Base-by-base conservation (phyloP, 495 filamentous ascomycete species). In the Paragyromitra xinjiangensis region DNA sequence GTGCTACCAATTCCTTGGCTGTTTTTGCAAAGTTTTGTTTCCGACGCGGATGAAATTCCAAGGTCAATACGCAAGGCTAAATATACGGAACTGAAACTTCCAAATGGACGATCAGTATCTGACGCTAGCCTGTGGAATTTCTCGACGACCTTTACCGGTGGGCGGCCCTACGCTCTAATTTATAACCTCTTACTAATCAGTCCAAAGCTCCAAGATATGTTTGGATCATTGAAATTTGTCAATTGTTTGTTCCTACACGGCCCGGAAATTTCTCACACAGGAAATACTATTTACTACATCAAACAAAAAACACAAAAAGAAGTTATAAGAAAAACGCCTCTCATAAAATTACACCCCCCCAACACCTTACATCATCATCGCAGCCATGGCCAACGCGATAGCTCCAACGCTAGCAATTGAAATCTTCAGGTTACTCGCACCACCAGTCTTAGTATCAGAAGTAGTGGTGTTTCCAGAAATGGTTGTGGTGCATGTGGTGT, bases 351-450 rank as follows among this genome's bases (percentile, higher is more conserved):
- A 14, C 29, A 22, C 19, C 19, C 19, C n/a, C 8, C 29, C 37
- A 40, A 64, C 7, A 24, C 16, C 8, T 50, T 50, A 71, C 29
- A 71, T 51, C 29, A 71, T 63, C 68, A 71, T 37, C 1, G n/a
- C 26, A 16, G 68, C 56, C n/a, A 71, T 19, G 5, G 39, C 68
- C 24, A 71, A 48, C 14, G 26, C 56, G 40, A 71, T 40, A 9
- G 56, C 56, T 16, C 68, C 56, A 63, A 71, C 68, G 19, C 55
- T 50, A 3, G n/a, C 42, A 40, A 62, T 26, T 24, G 56, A 63
- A 19, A 50, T 62, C 56, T 26, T 24, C 44, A 71, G 2, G 55
- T 62, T 71, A 0, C 42, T 50, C 9, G 56, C 56, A 51, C 42
- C 68, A 16, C 61, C 37, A 42, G 39, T 48, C 1, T 37, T 22